These are phyloP conservation scores for Flaveria brownii DNA, from an alignment of 129 eudicot genomes.

Conservation along the genomic window DNA sequence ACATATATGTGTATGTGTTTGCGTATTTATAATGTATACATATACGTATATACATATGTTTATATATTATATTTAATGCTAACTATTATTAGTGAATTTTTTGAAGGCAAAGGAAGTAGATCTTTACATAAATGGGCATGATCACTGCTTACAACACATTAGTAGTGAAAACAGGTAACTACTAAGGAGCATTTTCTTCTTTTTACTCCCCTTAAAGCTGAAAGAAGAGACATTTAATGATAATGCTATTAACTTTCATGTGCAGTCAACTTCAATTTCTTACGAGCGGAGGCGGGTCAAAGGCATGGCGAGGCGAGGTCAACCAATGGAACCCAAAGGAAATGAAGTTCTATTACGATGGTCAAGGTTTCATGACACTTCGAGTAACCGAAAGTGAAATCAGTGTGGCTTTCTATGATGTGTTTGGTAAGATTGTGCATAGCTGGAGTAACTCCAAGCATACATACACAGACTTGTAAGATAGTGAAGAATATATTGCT, in stretches of 20 bases:
- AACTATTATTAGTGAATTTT: not conserved
- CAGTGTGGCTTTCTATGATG: slow-evolving; percentile 50
- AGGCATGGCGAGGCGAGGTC: slow-evolving; percentile 75
- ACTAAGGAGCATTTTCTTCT: not conserved
- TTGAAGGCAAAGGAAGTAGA: slow-evolving; percentile 74
- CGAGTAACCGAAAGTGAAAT: slow-evolving; percentile 43
- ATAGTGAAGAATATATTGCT: not conserved
- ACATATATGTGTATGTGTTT: not conserved
- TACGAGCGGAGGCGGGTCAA: slow-evolving; percentile 93
- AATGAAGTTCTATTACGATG: slow-evolving; percentile 74
- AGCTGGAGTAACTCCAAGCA: slow-evolving; percentile 59
- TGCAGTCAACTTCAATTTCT: slow-evolving; percentile 70
- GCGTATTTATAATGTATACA: no score
- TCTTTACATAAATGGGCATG: slow-evolving; percentile 86
- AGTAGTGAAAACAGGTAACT: slow-evolving; percentile 54
- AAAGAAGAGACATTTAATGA: not conserved
- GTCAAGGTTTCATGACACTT: slow-evolving; percentile 85
- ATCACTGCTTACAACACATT: slow-evolving; percentile 84
- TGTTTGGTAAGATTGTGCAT: slow-evolving; percentile 61
- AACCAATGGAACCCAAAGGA: slow-evolving; percentile 39
- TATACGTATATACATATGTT: not conserved
- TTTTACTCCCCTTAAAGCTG: not conserved
- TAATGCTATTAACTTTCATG: not conserved
- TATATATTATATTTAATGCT: not conserved
- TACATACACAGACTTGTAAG: slow-evolving; percentile 26